Evolutionary conservation across 2,329 filamentous ascomycete species (phyloP).

Genomic region (Alternaria alternata): DNA sequence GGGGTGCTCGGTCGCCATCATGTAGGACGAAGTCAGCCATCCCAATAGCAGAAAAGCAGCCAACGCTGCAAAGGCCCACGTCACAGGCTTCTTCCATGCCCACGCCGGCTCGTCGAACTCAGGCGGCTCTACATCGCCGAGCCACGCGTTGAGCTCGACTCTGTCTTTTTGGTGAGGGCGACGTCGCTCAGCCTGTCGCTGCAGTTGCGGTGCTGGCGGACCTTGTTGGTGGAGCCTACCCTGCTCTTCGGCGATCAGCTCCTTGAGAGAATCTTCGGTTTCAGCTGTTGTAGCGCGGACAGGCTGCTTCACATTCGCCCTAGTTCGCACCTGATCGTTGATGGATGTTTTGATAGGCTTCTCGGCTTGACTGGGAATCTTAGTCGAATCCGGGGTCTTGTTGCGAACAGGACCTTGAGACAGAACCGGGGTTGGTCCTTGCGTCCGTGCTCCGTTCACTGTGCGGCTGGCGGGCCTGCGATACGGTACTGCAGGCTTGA

Average conservation of each 20-base stretch:
- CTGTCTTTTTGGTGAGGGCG: conserved; percentile 16
- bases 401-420: background rate
- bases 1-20: conserved; percentile 8
- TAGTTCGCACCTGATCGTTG: background rate
- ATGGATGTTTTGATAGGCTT: conserved; percentile 2
- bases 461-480: conserved; percentile 7
- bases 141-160: conserved; percentile 28
- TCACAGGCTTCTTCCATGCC: conserved; percentile 20
- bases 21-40: conserved; percentile 6
- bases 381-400: background rate
- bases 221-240: conserved; percentile 26
- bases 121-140: conserved; percentile 23
- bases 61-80: conserved; percentile 21
- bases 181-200: conserved; percentile 8
- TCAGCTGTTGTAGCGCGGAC: conserved; percentile 4
- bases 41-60: conserved; percentile 7
- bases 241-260: conserved; percentile 29
- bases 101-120: conserved; percentile 26
- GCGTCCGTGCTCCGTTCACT: conserved; percentile 6
- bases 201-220: conserved; percentile 14
- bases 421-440: conserved; percentile 4
- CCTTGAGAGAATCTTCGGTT: conserved; percentile 21
- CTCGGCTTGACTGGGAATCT: conserved; percentile 6
- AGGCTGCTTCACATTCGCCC: background rate
- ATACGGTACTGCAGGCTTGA: conserved; percentile 7